Conservation (phyloP, 2,329 filamentous ascomycete species). For the Fusarium falciforme region DNA sequence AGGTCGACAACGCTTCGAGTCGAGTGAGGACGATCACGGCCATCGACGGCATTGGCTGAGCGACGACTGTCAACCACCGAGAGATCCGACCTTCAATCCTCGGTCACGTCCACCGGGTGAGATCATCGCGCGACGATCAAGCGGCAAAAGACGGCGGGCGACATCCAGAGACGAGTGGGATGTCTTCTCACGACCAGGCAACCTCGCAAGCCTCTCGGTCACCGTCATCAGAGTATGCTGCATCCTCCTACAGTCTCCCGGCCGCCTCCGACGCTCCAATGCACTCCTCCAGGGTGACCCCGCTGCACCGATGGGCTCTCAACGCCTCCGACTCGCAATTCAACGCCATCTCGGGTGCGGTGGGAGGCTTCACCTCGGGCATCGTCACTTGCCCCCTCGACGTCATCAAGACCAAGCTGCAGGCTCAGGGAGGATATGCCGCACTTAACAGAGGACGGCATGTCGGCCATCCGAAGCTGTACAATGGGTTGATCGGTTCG, state of each 20-base stretch:
- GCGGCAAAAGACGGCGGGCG: slow-evolving; percentile 12
- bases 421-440: slow-evolving; percentile 89
- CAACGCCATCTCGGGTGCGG: slow-evolving; percentile 86
- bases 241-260: slow-evolving; percentile 50
- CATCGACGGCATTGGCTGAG: slow-evolving; percentile 1
- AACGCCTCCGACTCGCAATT: slow-evolving; percentile 72
- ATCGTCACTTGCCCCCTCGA: slow-evolving; percentile 96
- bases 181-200: slow-evolving; percentile 65
- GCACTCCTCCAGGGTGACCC: slow-evolving; percentile 51
- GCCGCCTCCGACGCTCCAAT: slow-evolving; percentile 49
- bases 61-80: slow-evolving; percentile 4
- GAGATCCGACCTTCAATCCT: neutral
- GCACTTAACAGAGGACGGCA: slow-evolving; percentile 61
- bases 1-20: neutral
- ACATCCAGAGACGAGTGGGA: slow-evolving; percentile 40
- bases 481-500: slow-evolving; percentile 89
- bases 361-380: slow-evolving; percentile 91
- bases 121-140: slow-evolving; percentile 17
- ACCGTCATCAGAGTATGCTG: slow-evolving; percentile 51
- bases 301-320: slow-evolving; percentile 67
- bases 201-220: slow-evolving; percentile 48
- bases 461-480: slow-evolving; percentile 70
- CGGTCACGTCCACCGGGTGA: slow-evolving; percentile 1
- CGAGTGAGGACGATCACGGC: neutral
- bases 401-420: slow-evolving; percentile 98